Percentiles rank a stretch among this genome's conserved stretches.
These are phyloP conservation scores for Gymnopilus dilepis DNA, from an alignment of 768 basidiomycete genomes.

Conservation along the genomic window DNA sequence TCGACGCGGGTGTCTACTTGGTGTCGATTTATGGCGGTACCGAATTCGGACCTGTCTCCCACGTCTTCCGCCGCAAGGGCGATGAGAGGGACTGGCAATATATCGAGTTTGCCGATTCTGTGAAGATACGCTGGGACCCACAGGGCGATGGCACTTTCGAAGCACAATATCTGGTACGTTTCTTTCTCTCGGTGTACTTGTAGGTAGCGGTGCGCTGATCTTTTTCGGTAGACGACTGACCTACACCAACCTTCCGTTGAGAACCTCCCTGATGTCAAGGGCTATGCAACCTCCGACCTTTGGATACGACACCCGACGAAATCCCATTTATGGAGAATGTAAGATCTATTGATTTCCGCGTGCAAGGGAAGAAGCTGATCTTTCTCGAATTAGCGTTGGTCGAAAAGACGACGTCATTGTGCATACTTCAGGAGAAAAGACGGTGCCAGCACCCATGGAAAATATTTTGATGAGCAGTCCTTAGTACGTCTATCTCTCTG, in stretches of 20 bases:
- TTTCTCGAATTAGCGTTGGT: slow-evolving; percentile 36
- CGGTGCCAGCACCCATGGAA: slow-evolving; percentile 42
- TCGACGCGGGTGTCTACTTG: slow-evolving; percentile 39
- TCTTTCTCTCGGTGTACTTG: background rate
- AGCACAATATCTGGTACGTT: slow-evolving; percentile 40
- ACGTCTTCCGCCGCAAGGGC: slow-evolving; percentile 18
- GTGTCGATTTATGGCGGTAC: slow-evolving; percentile 32
- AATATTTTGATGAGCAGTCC: slow-evolving; percentile 30
- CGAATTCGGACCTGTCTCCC: slow-evolving; percentile 36
- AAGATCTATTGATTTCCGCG: slow-evolving; percentile 6
- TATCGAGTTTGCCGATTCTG: slow-evolving; percentile 30
- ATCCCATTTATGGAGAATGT: slow-evolving; percentile 48
- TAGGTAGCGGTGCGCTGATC: background rate
- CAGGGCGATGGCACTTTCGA: slow-evolving; percentile 46
- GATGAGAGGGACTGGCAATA: slow-evolving; percentile 38
- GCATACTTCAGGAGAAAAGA: slow-evolving; percentile 43
- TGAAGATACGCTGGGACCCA: slow-evolving; percentile 37
- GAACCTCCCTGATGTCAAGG: slow-evolving; percentile 40
- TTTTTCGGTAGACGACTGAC: slow-evolving; percentile 31
- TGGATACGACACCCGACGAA: slow-evolving; percentile 50
- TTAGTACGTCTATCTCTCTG: slow-evolving; percentile 23
- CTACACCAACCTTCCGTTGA: slow-evolving; percentile 40
- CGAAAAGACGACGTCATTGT: slow-evolving; percentile 45
- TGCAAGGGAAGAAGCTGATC: background rate
- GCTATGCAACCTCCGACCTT: slow-evolving; percentile 50